phyloP scores from a whole-genome alignment of 306 rosid species.

The Cucurbita ficifolia region DNA sequence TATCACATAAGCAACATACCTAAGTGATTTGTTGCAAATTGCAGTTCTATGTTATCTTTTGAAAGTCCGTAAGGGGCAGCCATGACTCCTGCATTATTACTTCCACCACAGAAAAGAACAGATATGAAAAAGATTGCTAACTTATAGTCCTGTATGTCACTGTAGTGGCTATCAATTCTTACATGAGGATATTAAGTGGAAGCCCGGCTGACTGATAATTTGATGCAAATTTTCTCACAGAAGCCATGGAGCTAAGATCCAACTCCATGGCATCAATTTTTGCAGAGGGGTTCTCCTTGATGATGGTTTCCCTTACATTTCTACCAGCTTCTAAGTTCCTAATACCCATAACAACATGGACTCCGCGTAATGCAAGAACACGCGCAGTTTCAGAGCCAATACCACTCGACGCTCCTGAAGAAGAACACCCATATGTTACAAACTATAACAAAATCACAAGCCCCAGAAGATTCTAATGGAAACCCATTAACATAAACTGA shows the following conservation, averaged over 20 bases:
- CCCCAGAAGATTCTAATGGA: too few species aligned
- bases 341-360: slow-evolving; percentile 64
- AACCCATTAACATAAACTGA: too few species aligned
- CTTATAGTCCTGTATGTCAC: not conserved
- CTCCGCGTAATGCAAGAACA: slow-evolving; percentile 82
- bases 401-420: slow-evolving; percentile 66
- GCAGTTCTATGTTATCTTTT: slow-evolving; percentile 66
- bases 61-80: slow-evolving; percentile 55
- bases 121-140: not conserved
- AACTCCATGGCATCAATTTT: slow-evolving; percentile 64
- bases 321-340: slow-evolving; percentile 46
- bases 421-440: not conserved
- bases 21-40: slow-evolving; percentile 71
- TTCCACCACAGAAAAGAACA: slow-evolving; percentile 19
- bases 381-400: slow-evolving; percentile 68
- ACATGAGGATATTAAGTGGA: slow-evolving; percentile 71
- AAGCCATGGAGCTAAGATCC: slow-evolving; percentile 55
- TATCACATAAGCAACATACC: slow-evolving; percentile 24
- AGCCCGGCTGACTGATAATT: slow-evolving; percentile 32
- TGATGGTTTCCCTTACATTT: slow-evolving; percentile 34
- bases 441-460: too few species aligned
- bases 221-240: slow-evolving; percentile 58
- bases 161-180: slow-evolving; percentile 14
- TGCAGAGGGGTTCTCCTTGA: slow-evolving; percentile 53
- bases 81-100: slow-evolving; percentile 86